Conservation (phyloP, 768 basidiomycete species). For the Termitomyces sp. region DNA sequence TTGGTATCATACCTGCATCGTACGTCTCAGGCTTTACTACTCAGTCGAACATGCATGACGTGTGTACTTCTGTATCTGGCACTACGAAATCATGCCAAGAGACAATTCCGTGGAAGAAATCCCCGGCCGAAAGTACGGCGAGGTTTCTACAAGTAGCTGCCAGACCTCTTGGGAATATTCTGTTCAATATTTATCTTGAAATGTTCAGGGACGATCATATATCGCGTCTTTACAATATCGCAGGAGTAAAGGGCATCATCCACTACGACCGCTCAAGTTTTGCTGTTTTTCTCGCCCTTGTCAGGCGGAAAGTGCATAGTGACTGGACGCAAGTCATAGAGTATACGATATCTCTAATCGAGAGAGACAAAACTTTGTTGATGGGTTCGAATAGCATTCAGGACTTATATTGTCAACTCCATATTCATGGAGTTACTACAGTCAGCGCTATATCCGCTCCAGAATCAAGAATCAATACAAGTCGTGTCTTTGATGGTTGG, state of each 20-base stretch:
- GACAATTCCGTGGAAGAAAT: slow-evolving; percentile 2
- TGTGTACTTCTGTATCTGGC: slow-evolving; percentile 8
- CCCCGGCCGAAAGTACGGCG: background rate
- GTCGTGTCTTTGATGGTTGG: slow-evolving; percentile 23
- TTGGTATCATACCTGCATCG: slow-evolving; percentile 35
- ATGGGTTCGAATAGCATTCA: slow-evolving; percentile 30
- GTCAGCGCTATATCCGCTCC: slow-evolving; percentile 13
- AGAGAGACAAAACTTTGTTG: slow-evolving; percentile 15
- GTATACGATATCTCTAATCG: slow-evolving; percentile 21
- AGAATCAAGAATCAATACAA: background rate
- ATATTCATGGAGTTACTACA: slow-evolving; percentile 34
- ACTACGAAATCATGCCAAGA: background rate
- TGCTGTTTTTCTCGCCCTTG: slow-evolving; percentile 33
- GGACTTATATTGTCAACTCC: slow-evolving; percentile 40
- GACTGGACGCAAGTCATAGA: slow-evolving; percentile 41
- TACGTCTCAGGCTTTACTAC: slow-evolving; percentile 34
- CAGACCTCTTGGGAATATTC: slow-evolving; percentile 26
- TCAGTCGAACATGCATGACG: slow-evolving; percentile 34
- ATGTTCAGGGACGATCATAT: slow-evolving; percentile 38
- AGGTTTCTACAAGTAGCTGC: slow-evolving; percentile 3
- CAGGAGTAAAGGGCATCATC: slow-evolving; percentile 7
- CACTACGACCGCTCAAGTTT: slow-evolving; percentile 48
- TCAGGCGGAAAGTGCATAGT: slow-evolving; percentile 27
- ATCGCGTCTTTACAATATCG: background rate
- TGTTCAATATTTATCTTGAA: slow-evolving; percentile 36